These are phyloP conservation scores for Penicillium sp. DNA, from an alignment of 2,329 filamentous ascomycete genomes.

Conservation along the genomic window DNA sequence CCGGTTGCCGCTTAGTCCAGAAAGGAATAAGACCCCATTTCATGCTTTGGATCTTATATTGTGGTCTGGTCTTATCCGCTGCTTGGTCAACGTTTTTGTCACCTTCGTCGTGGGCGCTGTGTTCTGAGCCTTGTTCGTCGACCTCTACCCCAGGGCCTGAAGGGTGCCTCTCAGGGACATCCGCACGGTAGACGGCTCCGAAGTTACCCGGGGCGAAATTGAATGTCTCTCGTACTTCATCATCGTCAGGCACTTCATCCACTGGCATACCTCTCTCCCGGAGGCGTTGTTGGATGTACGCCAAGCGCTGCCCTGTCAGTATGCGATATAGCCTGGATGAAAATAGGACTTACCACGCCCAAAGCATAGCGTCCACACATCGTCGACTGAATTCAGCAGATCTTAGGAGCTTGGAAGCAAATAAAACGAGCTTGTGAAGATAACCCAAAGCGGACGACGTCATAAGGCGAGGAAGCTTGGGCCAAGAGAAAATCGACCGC, in stretches of 20 bases:
- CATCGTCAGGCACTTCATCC: slow-evolving; percentile 65
- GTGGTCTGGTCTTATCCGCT: slow-evolving; percentile 30
- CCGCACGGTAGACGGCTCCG: slow-evolving; percentile 79
- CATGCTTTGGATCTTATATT: slow-evolving; percentile 84
- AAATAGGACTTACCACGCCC: slow-evolving; percentile 49
- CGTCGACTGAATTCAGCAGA: slow-evolving; percentile 3
- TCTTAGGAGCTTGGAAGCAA: neutral
- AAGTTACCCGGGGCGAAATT: slow-evolving; percentile 88
- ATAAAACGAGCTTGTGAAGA: neutral
- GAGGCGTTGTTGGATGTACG: slow-evolving; percentile 67
- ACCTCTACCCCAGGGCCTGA: slow-evolving; percentile 22
- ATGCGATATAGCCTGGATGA: neutral
- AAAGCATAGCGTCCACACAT: slow-evolving; percentile 68
- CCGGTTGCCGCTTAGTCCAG: slow-evolving; percentile 81
- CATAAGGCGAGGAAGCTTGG: slow-evolving; percentile 28
- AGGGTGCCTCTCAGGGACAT: slow-evolving; percentile 57
- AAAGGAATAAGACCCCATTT: slow-evolving; percentile 93
- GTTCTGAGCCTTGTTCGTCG: slow-evolving; percentile 10
- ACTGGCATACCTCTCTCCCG: slow-evolving; percentile 69
- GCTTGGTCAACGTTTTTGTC: slow-evolving; percentile 12
- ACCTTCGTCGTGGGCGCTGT: slow-evolving; percentile 1
- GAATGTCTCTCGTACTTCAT: slow-evolving; percentile 68
- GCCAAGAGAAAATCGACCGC: slow-evolving; percentile 20
- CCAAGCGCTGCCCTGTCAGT: slow-evolving; percentile 56
- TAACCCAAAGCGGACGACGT: slow-evolving; percentile 19